Percentiles rank a stretch among this genome's conserved stretches.
phyloP scores from a whole-genome alignment of 495 filamentous ascomycete genomes.

The Pyronema omphalodes region DNA sequence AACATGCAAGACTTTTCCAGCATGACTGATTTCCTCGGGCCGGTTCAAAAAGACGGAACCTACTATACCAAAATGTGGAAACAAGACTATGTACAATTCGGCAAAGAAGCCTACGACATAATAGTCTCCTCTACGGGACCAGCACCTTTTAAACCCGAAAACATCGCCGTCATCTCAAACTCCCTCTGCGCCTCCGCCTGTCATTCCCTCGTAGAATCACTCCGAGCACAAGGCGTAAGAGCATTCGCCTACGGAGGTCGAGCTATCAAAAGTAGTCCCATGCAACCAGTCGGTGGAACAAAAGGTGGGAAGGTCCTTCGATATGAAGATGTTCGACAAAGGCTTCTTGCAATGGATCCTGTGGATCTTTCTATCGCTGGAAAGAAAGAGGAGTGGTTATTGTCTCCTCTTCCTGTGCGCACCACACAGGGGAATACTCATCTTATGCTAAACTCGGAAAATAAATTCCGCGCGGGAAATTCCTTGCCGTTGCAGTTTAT shows the following conservation, averaged over 20 bases:
- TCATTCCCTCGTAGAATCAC: constrained; percentile 9
- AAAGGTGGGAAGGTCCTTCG: constrained; percentile 14
- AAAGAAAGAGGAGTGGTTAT: constrained; percentile 4
- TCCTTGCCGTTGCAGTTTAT: constrained; percentile 9
- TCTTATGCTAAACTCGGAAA: constrained; percentile 10
- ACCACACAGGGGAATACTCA: neutral
- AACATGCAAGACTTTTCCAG: neutral
- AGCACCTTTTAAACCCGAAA: constrained; percentile 7
- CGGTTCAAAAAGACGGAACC: constrained; percentile 1
- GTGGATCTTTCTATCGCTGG: neutral
- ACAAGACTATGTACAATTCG: constrained; percentile 12
- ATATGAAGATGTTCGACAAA: neutral
- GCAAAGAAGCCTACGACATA: constrained; percentile 7
- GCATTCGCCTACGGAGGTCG: constrained; percentile 14
- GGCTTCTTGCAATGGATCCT: constrained; percentile 2
- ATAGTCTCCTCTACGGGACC: constrained; percentile 1
- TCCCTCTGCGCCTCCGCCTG: constrained; percentile 5
- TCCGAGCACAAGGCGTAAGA: constrained; percentile 11
- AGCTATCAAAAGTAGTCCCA: constrained; percentile 5
- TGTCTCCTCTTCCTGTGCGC: constrained; percentile 6
- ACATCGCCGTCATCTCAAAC: constrained; percentile 14
- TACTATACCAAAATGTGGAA: constrained; percentile 12
- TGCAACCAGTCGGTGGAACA: constrained; percentile 16
- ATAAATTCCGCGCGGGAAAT: constrained; percentile 12
- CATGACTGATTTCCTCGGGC: constrained; percentile 9